Evolutionary conservation across 1,284 basidiomycete species (phyloP).

Genomic region (Cutaneotrichosporon daszewskae): DNA sequence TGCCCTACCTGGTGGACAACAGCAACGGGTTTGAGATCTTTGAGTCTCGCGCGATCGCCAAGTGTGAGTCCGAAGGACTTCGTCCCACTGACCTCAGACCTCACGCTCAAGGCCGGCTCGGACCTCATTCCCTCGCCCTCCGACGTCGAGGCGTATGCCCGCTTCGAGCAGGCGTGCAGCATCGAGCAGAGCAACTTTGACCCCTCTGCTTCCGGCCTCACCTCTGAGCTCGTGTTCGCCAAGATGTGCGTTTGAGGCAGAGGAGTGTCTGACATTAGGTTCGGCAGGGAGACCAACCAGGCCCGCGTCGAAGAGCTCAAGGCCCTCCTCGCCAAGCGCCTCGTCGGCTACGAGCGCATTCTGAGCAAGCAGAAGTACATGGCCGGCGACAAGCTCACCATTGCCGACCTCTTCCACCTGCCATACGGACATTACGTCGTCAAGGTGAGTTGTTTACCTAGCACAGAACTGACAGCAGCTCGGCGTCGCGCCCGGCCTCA

Average conservation of each 20-base stretch:
- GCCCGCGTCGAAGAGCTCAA: conserved; percentile 37
- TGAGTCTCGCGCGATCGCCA: conserved; percentile 56
- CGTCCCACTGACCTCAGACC: conserved; percentile 18
- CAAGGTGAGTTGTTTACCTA: background rate
- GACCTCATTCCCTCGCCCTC: conserved; percentile 29
- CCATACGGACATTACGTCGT: conserved; percentile 42
- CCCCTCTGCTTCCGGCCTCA: conserved; percentile 47
- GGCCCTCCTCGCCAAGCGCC: conserved; percentile 42
- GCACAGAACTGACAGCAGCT: conserved; percentile 4
- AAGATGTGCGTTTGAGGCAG: conserved; percentile 12
- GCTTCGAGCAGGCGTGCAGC: conserved; percentile 56
- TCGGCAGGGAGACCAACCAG: conserved; percentile 31
- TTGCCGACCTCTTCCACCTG: conserved; percentile 59
- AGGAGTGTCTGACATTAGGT: background rate
- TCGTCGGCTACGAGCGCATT: conserved; percentile 55
- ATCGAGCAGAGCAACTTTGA: conserved; percentile 57
- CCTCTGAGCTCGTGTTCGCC: conserved; percentile 49
- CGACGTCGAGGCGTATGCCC: conserved; percentile 48
- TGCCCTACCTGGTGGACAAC: conserved; percentile 57
- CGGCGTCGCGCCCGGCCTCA: conserved; percentile 18
- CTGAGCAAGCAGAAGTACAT: conserved; percentile 54
- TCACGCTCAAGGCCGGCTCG: conserved; percentile 19
- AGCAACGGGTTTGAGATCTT: conserved; percentile 38
- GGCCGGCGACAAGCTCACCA: conserved; percentile 53
- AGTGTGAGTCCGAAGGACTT: conserved; percentile 43